Evolutionary conservation across 2,329 filamentous ascomycete species (phyloP).

Genomic region (Dendrostoma leiphaemia): DNA sequence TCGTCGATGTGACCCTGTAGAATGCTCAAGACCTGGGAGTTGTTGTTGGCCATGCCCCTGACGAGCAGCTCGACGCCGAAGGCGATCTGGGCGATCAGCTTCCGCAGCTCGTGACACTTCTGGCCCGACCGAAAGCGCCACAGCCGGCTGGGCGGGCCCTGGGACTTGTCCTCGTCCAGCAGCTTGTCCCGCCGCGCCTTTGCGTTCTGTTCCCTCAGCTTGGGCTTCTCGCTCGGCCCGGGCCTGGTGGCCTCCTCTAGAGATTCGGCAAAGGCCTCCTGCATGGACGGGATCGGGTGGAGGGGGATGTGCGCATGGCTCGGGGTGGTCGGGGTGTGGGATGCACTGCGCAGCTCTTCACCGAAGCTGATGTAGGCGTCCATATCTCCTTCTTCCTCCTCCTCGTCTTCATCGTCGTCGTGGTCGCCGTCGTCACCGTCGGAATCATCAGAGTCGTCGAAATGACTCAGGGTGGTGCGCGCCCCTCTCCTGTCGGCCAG

Average conservation of each 20-base stretch:
- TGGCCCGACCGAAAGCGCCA: slow-evolving; percentile 78
- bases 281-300: slow-evolving; percentile 75
- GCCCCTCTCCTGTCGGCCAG: slow-evolving; percentile 16
- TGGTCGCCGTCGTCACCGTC: slow-evolving; percentile 10
- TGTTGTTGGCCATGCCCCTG: slow-evolving; percentile 82
- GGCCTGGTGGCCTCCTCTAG: slow-evolving; percentile 67
- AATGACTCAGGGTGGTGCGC: slow-evolving; percentile 19
- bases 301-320: slow-evolving; percentile 30
- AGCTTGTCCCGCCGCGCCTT: slow-evolving; percentile 64
- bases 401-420: neutral
- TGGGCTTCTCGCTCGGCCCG: slow-evolving; percentile 46
- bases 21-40: slow-evolving; percentile 83
- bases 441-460: slow-evolving; percentile 14
- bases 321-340: slow-evolving; percentile 5
- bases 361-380: no score
- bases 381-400: slow-evolving; percentile 2
- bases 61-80: slow-evolving; percentile 90
- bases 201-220: slow-evolving; percentile 53
- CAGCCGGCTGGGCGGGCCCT: slow-evolving; percentile 67
- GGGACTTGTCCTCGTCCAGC: slow-evolving; percentile 65
- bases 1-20: slow-evolving; percentile 91
- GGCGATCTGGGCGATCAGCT: slow-evolving; percentile 86
- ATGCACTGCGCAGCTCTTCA: no score
- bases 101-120: slow-evolving; percentile 82
- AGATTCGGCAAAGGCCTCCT: slow-evolving; percentile 80